A percentile compares a stretch with the other conserved stretches of the same genome.
Evolutionary conservation across 164 flowering plant species (phyloP).

Genomic region (Stephania cephalantha): DNA sequence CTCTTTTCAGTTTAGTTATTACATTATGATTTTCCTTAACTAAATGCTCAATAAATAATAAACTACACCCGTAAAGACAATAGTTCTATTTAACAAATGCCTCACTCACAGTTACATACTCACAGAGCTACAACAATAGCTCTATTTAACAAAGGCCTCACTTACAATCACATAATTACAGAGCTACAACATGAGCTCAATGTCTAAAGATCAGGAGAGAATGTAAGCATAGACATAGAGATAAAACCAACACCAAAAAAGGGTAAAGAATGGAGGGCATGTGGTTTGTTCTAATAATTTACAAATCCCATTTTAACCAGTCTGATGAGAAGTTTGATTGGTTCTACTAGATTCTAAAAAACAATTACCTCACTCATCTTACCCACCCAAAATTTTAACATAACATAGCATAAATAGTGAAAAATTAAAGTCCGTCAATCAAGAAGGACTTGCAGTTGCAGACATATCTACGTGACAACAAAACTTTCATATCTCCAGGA

Average conservation of each 20-base stretch:
- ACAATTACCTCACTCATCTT: slow-evolving; percentile 16
- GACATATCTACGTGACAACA: background rate
- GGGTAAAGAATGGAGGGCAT: no score
- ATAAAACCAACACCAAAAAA: no score
- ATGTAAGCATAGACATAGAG: no score
- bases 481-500: no score
- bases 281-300: no score
- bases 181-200: background rate
- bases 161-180: no score
- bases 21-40: no score
- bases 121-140: slow-evolving; percentile 6
- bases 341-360: slow-evolving; percentile 4
- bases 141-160: no score
- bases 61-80: no score
- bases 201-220: no score
- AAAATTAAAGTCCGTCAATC: background rate
- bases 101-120: slow-evolving; percentile 3
- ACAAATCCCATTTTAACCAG: background rate
- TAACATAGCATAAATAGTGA: background rate
- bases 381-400: slow-evolving; percentile 1
- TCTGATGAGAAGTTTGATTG: slow-evolving; percentile 8
- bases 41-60: no score
- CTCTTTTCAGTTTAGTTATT: no score
- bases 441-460: background rate
- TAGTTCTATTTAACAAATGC: background rate